phyloP scores from a whole-genome alignment of 2,329 filamentous ascomycete species.

The Cephalotrichum gorgonifer region DNA sequence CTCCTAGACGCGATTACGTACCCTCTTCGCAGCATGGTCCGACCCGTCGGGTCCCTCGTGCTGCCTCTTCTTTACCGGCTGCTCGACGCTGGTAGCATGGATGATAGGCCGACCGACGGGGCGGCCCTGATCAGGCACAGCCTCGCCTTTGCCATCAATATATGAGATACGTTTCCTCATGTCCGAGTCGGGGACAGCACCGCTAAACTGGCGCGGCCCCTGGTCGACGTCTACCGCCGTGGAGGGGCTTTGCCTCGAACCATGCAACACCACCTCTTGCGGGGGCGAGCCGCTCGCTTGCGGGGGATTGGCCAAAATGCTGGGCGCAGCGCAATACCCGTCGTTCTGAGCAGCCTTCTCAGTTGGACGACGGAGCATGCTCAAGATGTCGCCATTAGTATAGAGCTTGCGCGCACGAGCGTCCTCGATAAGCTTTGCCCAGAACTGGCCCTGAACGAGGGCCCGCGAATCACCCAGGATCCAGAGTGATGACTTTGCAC shows the following conservation, averaged over 20 bases:
- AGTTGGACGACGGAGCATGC: conserved; percentile 35
- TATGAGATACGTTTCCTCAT: not conserved
- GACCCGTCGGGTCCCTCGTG: conserved; percentile 25
- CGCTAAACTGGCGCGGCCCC: not conserved
- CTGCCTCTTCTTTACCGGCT: conserved; percentile 28
- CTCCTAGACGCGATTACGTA: conserved; percentile 16
- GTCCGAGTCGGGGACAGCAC: not conserved
- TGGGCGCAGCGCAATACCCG: conserved; percentile 9
- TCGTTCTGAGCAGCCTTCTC: conserved; percentile 18
- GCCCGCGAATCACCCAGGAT: conserved; percentile 88
- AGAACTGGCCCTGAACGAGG: conserved; percentile 79
- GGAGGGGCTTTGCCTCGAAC: not conserved
- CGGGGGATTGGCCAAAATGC: not conserved
- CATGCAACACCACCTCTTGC: not conserved
- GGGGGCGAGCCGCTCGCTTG: not conserved
- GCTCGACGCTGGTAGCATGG: conserved; percentile 20
- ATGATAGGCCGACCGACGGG: conserved; percentile 26
- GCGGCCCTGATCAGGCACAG: conserved; percentile 11
- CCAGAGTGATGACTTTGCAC: conserved; percentile 94
- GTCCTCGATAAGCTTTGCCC: conserved; percentile 78
- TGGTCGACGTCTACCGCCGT: not conserved
- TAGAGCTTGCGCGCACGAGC: conserved; percentile 65
- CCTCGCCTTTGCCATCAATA: conserved; percentile 7
- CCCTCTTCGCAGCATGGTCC: conserved; percentile 25
- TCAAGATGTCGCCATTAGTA: conserved; percentile 53